Conservation (phyloP, 176 grass and related monocot genomes). For the Avena atlantica region DNA sequence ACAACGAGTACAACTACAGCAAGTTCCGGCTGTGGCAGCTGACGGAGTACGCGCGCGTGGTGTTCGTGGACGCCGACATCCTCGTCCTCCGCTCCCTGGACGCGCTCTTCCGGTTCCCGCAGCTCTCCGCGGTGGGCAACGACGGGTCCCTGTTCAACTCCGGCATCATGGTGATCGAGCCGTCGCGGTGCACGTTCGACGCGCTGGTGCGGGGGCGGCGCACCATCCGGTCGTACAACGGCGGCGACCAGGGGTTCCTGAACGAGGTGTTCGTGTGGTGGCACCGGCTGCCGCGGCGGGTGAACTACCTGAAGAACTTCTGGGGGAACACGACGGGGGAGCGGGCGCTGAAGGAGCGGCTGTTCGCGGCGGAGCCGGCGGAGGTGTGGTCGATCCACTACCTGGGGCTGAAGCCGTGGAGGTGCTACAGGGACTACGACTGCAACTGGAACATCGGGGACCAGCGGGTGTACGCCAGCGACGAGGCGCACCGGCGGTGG, state of each 20-base stretch:
- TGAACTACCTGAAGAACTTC: conserved; percentile 97
- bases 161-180: conserved; percentile 89
- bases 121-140: conserved; percentile 83
- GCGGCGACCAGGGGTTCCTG: conserved; percentile 94
- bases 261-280: conserved; percentile 99
- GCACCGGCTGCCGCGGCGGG: conserved; percentile 83
- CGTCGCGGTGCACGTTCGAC: conserved; percentile 80
- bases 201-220: conserved; percentile 55
- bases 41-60: conserved; percentile 70
- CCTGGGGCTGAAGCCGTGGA: conserved; percentile 88
- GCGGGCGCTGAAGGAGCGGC: conserved; percentile 66
- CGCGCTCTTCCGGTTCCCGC: conserved; percentile 80
- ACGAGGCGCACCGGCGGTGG: conserved; percentile 72
- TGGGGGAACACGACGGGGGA: conserved; percentile 75
- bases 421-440: conserved; percentile 91
- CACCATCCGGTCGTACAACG: conserved; percentile 85
- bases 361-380: conserved; percentile 72
- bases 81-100: conserved; percentile 85
- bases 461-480: conserved; percentile 83
- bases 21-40: conserved; percentile 99
- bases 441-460: conserved; percentile 86
- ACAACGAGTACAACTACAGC: conserved; percentile 99
- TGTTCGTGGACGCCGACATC: conserved; percentile 96
- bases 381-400: conserved; percentile 83
- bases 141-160: conserved; percentile 87